These are phyloP conservation scores for Jamesozyma hellenica DNA, from an alignment of 805 yeast species.

Conservation along the genomic window DNA sequence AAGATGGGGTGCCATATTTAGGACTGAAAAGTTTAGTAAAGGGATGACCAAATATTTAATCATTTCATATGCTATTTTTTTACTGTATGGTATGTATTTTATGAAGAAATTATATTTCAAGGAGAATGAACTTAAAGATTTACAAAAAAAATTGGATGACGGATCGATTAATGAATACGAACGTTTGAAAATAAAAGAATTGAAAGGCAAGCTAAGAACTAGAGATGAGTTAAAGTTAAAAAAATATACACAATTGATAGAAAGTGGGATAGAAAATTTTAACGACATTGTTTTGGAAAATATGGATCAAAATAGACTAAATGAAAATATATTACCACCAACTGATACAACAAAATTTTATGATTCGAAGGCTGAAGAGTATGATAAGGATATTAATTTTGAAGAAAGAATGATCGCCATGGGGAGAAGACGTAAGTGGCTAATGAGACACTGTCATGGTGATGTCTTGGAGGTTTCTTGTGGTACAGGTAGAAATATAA, in stretches of 20 bases:
- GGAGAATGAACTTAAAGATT: constrained; percentile 47
- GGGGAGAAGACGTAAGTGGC: constrained; percentile 62
- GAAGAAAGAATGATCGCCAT: constrained; percentile 37
- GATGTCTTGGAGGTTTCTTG: constrained; percentile 91
- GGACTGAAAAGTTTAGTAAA: constrained; percentile 49
- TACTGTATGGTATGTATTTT: constrained; percentile 50
- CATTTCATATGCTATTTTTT: constrained; percentile 46
- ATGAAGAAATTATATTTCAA: constrained; percentile 57
- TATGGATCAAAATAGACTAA: constrained; percentile 26
- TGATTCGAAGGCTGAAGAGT: constrained; percentile 65
- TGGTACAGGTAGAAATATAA: constrained; percentile 91
- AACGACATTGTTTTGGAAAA: constrained; percentile 25
- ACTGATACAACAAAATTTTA: constrained; percentile 75
- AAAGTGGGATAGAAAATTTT: constrained; percentile 27
- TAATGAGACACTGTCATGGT: constrained; percentile 69
- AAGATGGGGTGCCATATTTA: constrained; percentile 45
- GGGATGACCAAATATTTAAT: constrained; percentile 55
- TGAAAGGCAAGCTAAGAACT: constrained; percentile 51
- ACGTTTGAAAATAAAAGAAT: constrained; percentile 47
- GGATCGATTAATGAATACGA: constrained; percentile 48
- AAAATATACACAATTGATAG: constrained; percentile 46
- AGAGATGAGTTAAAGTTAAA: constrained; percentile 51
- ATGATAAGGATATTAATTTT: constrained; percentile 66
- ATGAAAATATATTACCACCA: constrained; percentile 46
- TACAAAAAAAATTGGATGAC: constrained; percentile 31